A percentile compares a stretch with the other conserved stretches of the same genome.
Conservation (phyloP, 2,329 filamentous ascomycete genomes). For the Colletotrichum endophyticum region DNA sequence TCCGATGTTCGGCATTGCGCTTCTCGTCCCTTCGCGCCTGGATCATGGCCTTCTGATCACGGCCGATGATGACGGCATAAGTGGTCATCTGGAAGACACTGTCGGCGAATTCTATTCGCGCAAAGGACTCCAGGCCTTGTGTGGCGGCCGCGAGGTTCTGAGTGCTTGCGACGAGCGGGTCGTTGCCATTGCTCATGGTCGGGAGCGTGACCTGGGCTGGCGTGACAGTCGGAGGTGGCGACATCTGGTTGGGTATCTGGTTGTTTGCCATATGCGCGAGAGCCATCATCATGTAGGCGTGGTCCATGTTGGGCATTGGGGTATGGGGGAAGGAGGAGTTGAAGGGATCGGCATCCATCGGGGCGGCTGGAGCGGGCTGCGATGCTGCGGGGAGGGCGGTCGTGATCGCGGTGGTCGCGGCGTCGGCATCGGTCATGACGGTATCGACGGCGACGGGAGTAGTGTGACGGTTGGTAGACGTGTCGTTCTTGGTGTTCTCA, state of each 20-base stretch:
- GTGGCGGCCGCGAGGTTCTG: conserved; percentile 36
- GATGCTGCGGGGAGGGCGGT: conserved; percentile 24
- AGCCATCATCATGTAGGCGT: conserved; percentile 51
- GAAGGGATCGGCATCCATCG: conserved; percentile 28
- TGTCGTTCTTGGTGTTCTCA: background rate
- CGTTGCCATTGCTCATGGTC: conserved; percentile 30
- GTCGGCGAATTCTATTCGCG: conserved; percentile 72
- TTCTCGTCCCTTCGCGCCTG: conserved; percentile 59
- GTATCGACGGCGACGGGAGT: conserved; percentile 1
- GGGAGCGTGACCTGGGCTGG: conserved; percentile 51
- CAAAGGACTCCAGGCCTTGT: conserved; percentile 60
- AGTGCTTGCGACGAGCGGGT: conserved; percentile 32
- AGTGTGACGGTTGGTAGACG: background rate
- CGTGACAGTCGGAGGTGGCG: conserved; percentile 48
- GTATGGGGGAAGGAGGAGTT: conserved; percentile 38
- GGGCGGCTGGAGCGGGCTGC: conserved; percentile 17
- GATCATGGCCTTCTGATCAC: conserved; percentile 66
- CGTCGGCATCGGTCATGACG: conserved; percentile 12
- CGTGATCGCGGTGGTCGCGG: conserved; percentile 24
- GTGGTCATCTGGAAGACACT: conserved; percentile 82
- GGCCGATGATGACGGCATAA: conserved; percentile 73
- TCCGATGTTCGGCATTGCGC: conserved; percentile 48
- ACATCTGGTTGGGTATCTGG: conserved; percentile 36
- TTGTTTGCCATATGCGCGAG: conserved; percentile 43
- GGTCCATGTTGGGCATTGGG: conserved; percentile 36